A percentile compares a stretch with the other conserved stretches of the same genome.
Conservation (phyloP, 257 asterid genomes). For the Solanum tacnaense region DNA sequence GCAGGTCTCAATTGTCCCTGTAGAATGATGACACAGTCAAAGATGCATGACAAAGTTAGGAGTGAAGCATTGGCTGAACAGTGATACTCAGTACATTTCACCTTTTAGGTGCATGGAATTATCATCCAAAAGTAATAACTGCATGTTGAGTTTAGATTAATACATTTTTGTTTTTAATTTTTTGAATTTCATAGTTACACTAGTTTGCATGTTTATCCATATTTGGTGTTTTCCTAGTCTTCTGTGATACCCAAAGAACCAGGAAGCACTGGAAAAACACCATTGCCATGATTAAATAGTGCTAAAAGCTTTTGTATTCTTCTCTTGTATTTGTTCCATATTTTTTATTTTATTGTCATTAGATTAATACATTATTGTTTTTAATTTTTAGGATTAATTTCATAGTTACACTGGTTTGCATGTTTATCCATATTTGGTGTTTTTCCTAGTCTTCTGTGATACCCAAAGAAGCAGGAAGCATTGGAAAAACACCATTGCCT, state of each 20-base stretch:
- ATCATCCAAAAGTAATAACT: not conserved
- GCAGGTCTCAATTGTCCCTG: not conserved
- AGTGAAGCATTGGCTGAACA: not conserved
- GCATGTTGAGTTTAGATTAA: not conserved
- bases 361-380: not conserved
- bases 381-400: not conserved
- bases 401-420: not conserved
- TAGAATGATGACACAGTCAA: not conserved
- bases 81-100: not conserved
- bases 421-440: not conserved
- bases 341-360: not conserved
- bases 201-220: not conserved
- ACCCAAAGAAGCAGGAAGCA: not conserved
- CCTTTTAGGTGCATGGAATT: not conserved
- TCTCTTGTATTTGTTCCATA: not conserved
- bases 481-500: not conserved
- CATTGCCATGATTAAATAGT: not conserved
- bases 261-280: not conserved
- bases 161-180: not conserved
- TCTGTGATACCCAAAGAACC: not conserved
- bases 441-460: not conserved
- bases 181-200: not conserved
- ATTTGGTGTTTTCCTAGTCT: not conserved
- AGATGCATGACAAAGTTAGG: not conserved
- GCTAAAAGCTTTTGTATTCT: not conserved